phyloP scores from a whole-genome alignment of 1,139 yeast species.

The Blastobotrys illinoisensis region DNA sequence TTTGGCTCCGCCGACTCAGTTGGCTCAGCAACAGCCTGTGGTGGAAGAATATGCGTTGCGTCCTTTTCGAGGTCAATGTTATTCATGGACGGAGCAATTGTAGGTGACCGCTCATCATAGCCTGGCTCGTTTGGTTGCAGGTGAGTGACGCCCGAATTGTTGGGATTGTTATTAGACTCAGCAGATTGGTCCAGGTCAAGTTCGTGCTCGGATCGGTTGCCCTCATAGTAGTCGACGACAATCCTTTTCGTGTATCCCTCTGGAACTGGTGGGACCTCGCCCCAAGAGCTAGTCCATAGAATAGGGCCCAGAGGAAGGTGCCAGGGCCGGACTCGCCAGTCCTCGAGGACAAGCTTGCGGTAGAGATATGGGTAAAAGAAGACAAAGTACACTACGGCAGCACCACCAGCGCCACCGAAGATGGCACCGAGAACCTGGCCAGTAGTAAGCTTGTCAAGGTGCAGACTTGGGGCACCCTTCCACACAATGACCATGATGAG shows the following conservation, averaged over 20 bases:
- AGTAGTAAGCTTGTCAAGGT: slow-evolving; percentile 16
- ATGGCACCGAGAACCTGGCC: slow-evolving; percentile 34
- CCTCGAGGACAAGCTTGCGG: slow-evolving; percentile 56
- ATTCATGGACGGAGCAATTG: slow-evolving; percentile 2
- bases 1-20: not conserved
- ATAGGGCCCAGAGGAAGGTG: slow-evolving; percentile 55
- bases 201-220: slow-evolving; percentile 24
- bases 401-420: slow-evolving; percentile 59
- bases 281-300: slow-evolving; percentile 40
- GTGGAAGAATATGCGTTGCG: not conserved
- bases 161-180: not conserved
- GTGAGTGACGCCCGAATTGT: slow-evolving; percentile 3
- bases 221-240: slow-evolving; percentile 59
- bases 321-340: slow-evolving; percentile 62
- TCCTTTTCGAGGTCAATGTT: not conserved
- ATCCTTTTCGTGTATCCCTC: slow-evolving; percentile 39
- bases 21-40: not conserved
- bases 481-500: slow-evolving; percentile 40
- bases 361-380: slow-evolving; percentile 59
- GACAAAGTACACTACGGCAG: slow-evolving; percentile 45
- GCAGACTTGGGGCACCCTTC: slow-evolving; percentile 18
- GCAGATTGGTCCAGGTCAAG: not conserved
- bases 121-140: not conserved
- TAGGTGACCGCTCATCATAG: slow-evolving; percentile 9
- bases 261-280: slow-evolving; percentile 61